phyloP scores from a whole-genome alignment of 1,139 yeast species.

The Debaryomycetaceae sp. region DNA sequence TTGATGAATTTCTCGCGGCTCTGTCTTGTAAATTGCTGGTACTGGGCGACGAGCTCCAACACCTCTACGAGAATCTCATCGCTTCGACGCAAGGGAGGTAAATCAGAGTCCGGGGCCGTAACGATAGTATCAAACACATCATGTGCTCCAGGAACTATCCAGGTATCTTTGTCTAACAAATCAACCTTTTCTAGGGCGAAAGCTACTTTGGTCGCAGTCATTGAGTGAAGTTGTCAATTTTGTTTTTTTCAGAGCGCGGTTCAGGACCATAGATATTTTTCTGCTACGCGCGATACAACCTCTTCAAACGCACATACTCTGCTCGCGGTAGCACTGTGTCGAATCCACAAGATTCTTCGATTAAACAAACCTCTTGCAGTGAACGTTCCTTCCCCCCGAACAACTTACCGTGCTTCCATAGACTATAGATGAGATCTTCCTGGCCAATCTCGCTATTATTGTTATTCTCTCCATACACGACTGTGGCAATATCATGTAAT shows the following conservation, averaged over 20 bases:
- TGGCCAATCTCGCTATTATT: slow-evolving; percentile 36
- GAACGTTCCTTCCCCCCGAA: slow-evolving; percentile 27
- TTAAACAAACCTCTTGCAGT: slow-evolving; percentile 24
- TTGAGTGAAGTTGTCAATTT: no score
- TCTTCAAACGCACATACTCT: slow-evolving; percentile 31
- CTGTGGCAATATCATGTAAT: slow-evolving; percentile 61
- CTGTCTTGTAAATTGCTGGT: slow-evolving; percentile 14
- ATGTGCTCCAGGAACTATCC: no score
- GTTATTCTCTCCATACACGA: slow-evolving; percentile 26
- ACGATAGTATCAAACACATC: no score
- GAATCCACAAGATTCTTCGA: slow-evolving; percentile 31
- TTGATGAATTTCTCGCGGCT: slow-evolving; percentile 14
- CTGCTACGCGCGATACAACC: slow-evolving; percentile 25
- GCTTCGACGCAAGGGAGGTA: no score
- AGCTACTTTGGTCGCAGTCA: no score
- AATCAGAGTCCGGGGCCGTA: no score
- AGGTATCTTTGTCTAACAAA: no score
- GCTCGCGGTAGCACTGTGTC: slow-evolving; percentile 38
- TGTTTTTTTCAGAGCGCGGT: no score
- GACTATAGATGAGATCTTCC: slow-evolving; percentile 52
- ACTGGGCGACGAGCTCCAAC: slow-evolving; percentile 18
- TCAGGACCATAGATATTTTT: no score
- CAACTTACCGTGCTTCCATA: slow-evolving; percentile 41
- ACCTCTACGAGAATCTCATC: no score
- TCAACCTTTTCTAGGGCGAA: no score